These are phyloP conservation scores for Dianthus caryophyllus DNA, from an alignment of 148 eudicot species.

Conservation along the genomic window DNA sequence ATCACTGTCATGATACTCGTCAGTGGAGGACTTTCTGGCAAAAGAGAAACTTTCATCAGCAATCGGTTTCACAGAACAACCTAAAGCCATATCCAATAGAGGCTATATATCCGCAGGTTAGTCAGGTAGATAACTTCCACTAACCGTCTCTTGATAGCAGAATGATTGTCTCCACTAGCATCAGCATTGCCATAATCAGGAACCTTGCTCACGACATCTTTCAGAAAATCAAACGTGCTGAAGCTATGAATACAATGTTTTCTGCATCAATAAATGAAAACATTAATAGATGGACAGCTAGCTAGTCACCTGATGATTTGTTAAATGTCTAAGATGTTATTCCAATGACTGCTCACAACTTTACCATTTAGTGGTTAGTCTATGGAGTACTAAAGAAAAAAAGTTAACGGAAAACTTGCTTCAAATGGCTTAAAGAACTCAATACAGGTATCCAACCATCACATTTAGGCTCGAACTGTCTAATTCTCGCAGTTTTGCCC, in stretches of 20 bases:
- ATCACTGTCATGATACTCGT: slow-evolving; percentile 71
- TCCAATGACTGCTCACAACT: too few species aligned
- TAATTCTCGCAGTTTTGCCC: too few species aligned
- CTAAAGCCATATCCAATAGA: not conserved
- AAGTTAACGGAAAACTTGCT: too few species aligned
- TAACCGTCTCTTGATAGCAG: slow-evolving; percentile 69
- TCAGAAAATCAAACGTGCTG: slow-evolving; percentile 86
- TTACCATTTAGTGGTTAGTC: too few species aligned
- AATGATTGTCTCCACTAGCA: slow-evolving; percentile 52
- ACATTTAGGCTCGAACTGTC: too few species aligned
- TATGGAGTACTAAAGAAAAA: too few species aligned
- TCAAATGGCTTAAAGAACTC: too few species aligned
- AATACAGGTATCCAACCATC: too few species aligned
- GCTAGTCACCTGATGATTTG: not conserved
- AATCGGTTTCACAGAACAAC: not conserved
- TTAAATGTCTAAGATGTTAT: not conserved
- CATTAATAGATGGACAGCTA: not conserved
- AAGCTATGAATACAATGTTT: slow-evolving; percentile 84
- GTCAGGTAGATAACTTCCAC: not conserved
- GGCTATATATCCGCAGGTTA: not conserved
- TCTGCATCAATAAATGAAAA: slow-evolving; percentile 32
- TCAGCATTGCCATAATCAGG: slow-evolving; percentile 91
- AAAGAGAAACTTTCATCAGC: slow-evolving; percentile 1
- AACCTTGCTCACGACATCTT: slow-evolving; percentile 86
- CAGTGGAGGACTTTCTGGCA: slow-evolving; percentile 61